Base-by-base conservation (phyloP, 768 basidiomycete genomes). In the Antrodiella citrinella region DNA sequence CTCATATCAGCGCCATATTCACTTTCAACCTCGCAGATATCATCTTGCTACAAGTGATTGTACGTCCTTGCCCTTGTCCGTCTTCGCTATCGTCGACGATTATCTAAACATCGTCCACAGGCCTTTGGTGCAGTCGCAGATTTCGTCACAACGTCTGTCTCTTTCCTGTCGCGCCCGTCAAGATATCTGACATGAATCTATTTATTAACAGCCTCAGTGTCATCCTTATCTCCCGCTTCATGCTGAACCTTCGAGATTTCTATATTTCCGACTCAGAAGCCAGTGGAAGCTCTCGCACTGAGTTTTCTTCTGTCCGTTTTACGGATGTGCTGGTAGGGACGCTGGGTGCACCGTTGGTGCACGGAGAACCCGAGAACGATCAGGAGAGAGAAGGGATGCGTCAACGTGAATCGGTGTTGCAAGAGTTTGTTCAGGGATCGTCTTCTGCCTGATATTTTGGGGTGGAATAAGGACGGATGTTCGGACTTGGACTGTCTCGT, bases 221-320 rank as follows among this genome's bases (percentile, higher is more conserved):
- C 41, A 43, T 43, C 41, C 41, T 43, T 18, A 43, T 43, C 41
- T 7, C 41, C 41, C 41, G 41, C 41, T 43, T 43, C 41, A 43
- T 43, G 5, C 41, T 43, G 10, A 43, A 43, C 21, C 41, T 43
- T 5, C 41, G 41, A 7, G 30, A 35, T 35, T 7, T 7, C 30
- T 35, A 7, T 7, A 35, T 35, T 7, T n/a, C n/a, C n/a, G n/a
- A n/a, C n/a, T n/a, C n/a, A n/a, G n/a, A n/a, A n/a, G 10, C 35
- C 18, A 38, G 35, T 18, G 35, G 35, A 10, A 22, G n/a, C 41
- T 22, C n/a, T 43, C n/a, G n/a, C 19, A 18, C 41, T 5, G 41
- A 43, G 21, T 43, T 43, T 43, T 43, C 41, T n/a, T 43, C 41
- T 7, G 19, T 43, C 41, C 41, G 21, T 18, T 43, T 43, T 19